Base-by-base conservation (phyloP, 768 basidiomycete species). In the Serendipita sp. region DNA sequence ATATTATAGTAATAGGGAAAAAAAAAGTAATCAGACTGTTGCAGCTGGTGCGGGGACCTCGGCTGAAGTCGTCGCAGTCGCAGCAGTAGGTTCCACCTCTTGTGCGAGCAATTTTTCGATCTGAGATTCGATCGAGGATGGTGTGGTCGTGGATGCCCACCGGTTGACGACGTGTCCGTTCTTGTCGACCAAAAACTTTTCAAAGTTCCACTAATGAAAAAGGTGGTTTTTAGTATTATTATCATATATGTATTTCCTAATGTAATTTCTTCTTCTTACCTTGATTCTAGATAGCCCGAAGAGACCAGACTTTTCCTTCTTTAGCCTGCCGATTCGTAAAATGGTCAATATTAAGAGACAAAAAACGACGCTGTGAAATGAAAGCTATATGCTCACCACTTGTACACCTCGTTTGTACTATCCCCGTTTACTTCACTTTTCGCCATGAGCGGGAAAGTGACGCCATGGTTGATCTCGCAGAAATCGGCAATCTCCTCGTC, bases 401-500 rank as follows among this genome's bases (percentile, higher is more conserved):
- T 15, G 53, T 32, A 66, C n/a, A 70, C 74, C 68, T 88, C 81
- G 75, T 92, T 92, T 66, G 88, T 83, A 68, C 80, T 76, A 69
- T 86, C 83, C 2, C 93, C 93, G 73, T 96, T 97, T 45, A 96
- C 94, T 63, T 96, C 89, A 18, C 87, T 87, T 76, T 95, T 97
- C 77, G 84, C 87, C 85, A 90, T 89, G 60, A 97, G 75, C 10
- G 90, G 90, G 79, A 95, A 95, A 4, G 82, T 83, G 32, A 97
- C 92, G 16, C 90, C 90, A 72, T 93, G 85, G 77, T 93, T 95
- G 67, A 83, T 70, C 62, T 81, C 76, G 76, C 90, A 92, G 74
- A 88, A 89, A 70, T 83, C 66, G 8, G 77, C 79, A 69, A 94
- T 87, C 47, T 81, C 80, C n/a, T 79, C 79, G 70, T 94, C 91